Evolutionary conservation across 345 rosid species (phyloP), one percentile per base, ranked within the genome.

Genomic region (Eucalyptus sideroxylon): DNA sequence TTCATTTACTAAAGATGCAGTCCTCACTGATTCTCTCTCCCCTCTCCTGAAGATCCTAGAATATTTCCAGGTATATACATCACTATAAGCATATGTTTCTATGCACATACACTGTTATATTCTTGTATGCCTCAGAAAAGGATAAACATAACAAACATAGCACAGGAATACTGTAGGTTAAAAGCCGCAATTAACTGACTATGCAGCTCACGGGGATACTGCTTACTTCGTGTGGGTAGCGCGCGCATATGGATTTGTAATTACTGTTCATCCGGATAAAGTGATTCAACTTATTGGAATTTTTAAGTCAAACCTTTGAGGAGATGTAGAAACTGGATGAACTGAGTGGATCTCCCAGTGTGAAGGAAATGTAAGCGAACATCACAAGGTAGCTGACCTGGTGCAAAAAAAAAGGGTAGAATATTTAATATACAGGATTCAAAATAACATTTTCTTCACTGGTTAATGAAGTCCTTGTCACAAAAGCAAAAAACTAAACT

Each of bases 371-470:
- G 89, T 98, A 98, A 55, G 95, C 96, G 90, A 98, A 97, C 99
- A 98, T 98, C 90, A 98, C 98, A 91, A 98, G 96, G 93, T 97
- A 98, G 94, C 99, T 98, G 89, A 91, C 94, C 99, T 98, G 95
- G 44, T 31, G 55, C 60, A 80, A 56, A 42, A 69, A 42, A 31
- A 49, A 89, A 31, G 37, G 45, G 27, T 37, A 77, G 45, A 77
- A 77, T 37, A 77, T 21, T 40, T 14, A 77, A 34, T 77, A 77
- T 37, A 77, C 47, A 37, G 15, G 47, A 77, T 40, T 21, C 15
- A 37, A 72, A 37, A 21, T 17, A 40, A 30, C 59, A 86, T 30
- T 27, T 51, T 50, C 60, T 19, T 16, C 42, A 51, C 44, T 49
- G 24, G n/a, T 53, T 11, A 34, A 69, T 69, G 42, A 69, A 34